Base-by-base conservation (phyloP, 2,329 filamentous ascomycete genomes). In the Sporothrix mexicana region DNA sequence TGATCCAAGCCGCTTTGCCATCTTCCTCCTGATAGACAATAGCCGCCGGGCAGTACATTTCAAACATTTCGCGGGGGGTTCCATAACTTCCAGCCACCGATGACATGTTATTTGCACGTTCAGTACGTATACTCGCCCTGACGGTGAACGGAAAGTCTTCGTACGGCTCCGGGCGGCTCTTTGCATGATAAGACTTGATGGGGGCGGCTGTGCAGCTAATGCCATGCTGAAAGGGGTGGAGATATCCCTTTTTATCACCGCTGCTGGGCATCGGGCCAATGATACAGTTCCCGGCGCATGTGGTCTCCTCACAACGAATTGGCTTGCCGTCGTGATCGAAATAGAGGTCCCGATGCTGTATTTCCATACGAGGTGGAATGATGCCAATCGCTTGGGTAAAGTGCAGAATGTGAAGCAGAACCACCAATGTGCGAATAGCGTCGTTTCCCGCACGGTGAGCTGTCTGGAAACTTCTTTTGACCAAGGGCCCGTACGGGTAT, bases 351-450 rank as follows among this genome's bases (percentile, higher is more conserved):
- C 30, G 30, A 2, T 4, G 5, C 3, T 36, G 30, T 36, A 5
- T 36, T 36, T 36, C 3, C 30, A 55, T 20, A 55, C 53, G 53
- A 23, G 53, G 20, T 10, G 53, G 53, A 23, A 55, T 55, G 20
- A 13, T 55, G 7, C 53, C 53, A 23, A 20, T 55, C n/a, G n/a
- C 25, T 10, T 53, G 51, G 51, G 17, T 20, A 10, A 20, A 53
- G 51, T 53, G 51, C 51, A 53, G n/a, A 17, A 53, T 53, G 17
- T 53, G 51, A 17, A 53, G 51, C 51, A 53, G 51, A n/a, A 53
- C 20, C 3, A 53, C 51, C 51, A 53, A n/a, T n/a, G 20, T 20
- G 9, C 53, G 20, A 20, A 55, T 20, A 23, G 20, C 51, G 15
- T 53, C 51, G 20, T 53, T 53, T 6, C 51, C 51, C 8, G 51